Percentiles rank a stretch among this genome's conserved stretches.
phyloP scores from a whole-genome alignment of 768 basidiomycete species.

The Lyophyllum semitale region DNA sequence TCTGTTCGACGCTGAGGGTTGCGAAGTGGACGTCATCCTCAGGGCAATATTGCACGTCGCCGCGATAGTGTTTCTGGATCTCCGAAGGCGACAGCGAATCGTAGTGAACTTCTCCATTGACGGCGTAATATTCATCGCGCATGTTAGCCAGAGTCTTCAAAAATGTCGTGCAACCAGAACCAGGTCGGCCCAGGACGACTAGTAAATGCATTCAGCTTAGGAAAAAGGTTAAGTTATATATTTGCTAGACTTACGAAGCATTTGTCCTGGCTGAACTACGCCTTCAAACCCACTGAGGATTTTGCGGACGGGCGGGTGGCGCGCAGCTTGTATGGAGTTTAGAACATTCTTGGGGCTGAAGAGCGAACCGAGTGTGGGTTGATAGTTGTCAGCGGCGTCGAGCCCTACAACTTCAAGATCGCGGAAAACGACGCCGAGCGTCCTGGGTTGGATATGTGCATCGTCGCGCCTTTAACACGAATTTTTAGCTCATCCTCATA shows the following conservation, averaged over 20 bases:
- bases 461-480: constrained; percentile 11
- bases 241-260: constrained; percentile 60
- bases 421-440: constrained; percentile 52
- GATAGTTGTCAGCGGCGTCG: constrained; percentile 42
- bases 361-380: constrained; percentile 53
- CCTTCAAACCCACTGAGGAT: constrained; percentile 69
- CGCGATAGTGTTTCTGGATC: constrained; percentile 65
- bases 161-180: constrained; percentile 85
- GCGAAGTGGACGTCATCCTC: constrained; percentile 89
- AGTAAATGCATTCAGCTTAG: background rate
- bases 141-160: constrained; percentile 82
- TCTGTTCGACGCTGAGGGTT: constrained; percentile 77
- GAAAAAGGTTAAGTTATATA: background rate
- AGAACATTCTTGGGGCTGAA: constrained; percentile 45
- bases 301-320: constrained; percentile 64
- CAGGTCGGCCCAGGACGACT: constrained; percentile 87
- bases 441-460: constrained; percentile 24
- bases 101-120: constrained; percentile 77
- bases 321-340: constrained; percentile 37
- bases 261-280: constrained; percentile 66
- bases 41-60: constrained; percentile 79
- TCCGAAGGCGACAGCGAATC: constrained; percentile 71
- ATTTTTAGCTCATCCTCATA: background rate
- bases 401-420: constrained; percentile 55
- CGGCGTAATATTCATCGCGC: constrained; percentile 62